Evolutionary conservation across 2,329 filamentous ascomycete genomes (phyloP).

Genomic region (Trichoderma sp.): DNA sequence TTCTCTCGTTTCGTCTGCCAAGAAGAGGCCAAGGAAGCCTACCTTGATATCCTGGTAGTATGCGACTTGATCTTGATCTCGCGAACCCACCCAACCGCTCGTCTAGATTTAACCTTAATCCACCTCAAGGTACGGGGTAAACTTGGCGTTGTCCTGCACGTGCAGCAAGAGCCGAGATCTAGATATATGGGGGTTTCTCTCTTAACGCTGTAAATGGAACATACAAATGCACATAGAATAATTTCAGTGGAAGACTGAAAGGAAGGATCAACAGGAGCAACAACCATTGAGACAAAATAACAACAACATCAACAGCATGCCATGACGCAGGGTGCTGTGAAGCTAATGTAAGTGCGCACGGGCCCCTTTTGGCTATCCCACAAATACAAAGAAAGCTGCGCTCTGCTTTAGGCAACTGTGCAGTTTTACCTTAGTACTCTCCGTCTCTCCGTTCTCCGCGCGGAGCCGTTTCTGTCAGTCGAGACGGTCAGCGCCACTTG

Average conservation of each 20-base stretch:
- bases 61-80: not conserved
- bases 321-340: not conserved
- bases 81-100: not conserved
- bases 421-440: not conserved
- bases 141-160: not conserved
- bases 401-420: constrained; percentile 6
- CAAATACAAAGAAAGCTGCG: not conserved
- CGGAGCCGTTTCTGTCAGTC: not conserved
- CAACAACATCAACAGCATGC: no score
- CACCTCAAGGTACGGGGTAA: not conserved
- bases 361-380: not conserved
- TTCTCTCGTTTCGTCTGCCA: no score
- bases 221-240: no score
- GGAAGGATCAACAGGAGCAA: no score
- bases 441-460: no score
- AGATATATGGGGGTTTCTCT: no score
- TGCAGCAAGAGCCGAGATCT: no score
- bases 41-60: no score
- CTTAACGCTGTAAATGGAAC: no score
- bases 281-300: not conserved
- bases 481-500: not conserved
- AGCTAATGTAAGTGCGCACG: not conserved
- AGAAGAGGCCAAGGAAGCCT: no score
- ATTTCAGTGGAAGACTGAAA: no score
- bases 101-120: constrained; percentile 16